Percentiles rank a stretch among this genome's conserved stretches.
Evolutionary conservation across 108 stramenopile genomes (phyloP).

Genomic region (Cyclotella atomus): DNA sequence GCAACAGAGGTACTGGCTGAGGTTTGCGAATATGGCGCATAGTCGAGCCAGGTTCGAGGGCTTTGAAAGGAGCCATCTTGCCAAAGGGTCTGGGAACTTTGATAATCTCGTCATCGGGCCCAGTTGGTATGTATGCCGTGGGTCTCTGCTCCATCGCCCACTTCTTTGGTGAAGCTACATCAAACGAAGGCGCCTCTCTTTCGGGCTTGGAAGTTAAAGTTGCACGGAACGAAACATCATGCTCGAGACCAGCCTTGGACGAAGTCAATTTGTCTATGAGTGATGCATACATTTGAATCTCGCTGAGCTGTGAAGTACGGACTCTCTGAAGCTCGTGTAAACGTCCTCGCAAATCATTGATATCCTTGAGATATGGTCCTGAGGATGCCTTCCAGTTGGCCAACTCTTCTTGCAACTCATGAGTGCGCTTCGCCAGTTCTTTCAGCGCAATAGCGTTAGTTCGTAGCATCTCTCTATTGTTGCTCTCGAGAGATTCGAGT

Average conservation of each 20-base stretch:
- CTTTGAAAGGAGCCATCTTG: slow-evolving; percentile 13
- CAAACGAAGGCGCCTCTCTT: background rate
- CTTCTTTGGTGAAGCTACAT: background rate
- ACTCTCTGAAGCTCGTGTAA: slow-evolving; percentile 10
- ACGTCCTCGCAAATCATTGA: slow-evolving; percentile 23
- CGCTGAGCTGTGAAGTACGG: slow-evolving; percentile 18
- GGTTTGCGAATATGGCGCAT: slow-evolving; percentile 21
- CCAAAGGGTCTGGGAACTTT: slow-evolving; percentile 17
- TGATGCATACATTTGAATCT: slow-evolving; percentile 22
- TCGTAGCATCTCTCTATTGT: slow-evolving; percentile 14
- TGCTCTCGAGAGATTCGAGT: slow-evolving; percentile 16
- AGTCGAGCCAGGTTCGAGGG: slow-evolving; percentile 1
- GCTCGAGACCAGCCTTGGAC: background rate
- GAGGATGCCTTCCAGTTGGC: slow-evolving; percentile 12
- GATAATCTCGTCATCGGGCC: slow-evolving; percentile 7
- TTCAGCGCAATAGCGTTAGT: slow-evolving; percentile 3
- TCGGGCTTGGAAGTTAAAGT: background rate
- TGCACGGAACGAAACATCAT: slow-evolving; percentile 1
- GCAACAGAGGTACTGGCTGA: background rate
- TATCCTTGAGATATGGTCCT: background rate
- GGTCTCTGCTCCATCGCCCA: background rate
- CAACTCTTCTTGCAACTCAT: slow-evolving; percentile 1
- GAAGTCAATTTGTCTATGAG: slow-evolving; percentile 7
- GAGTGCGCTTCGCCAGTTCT: background rate
- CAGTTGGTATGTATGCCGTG: slow-evolving; percentile 23